Evolutionary conservation across 805 yeast species (phyloP), one percentile per base, ranked within the genome.

Genomic region (Candida easanensis): DNA sequence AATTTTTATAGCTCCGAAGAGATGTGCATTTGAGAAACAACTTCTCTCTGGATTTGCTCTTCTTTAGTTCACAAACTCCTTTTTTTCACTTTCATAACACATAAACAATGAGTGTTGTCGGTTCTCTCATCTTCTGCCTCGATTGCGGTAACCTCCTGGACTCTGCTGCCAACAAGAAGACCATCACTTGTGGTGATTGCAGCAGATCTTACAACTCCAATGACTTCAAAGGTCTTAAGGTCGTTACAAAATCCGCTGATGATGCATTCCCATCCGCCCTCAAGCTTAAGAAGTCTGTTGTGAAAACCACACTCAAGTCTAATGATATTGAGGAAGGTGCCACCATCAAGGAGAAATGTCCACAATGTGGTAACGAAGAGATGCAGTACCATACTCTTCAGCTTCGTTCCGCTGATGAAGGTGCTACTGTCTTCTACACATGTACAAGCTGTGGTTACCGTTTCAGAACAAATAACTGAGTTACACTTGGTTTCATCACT

Each of bases 331-430:
- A 83, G 47, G 97, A 89, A 48, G 99, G 98, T 50, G 99, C 99
- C 31, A 85, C 95, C 11, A 93, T 93, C 64, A 86, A 90, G 64
- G 99, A 93, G 65, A 90, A 86, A 61, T 93, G 99, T 74, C 98
- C 98, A n/a, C 81, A 90, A 66, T 93, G 99, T 78, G 97, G 96
- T 38, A 79, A 90, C 66, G 97, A 93, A 61, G 97, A 93, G 66
- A 95, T 95, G 99, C 90, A 83, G 63, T 93, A 91, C 64, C 98
- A 93, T 62, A 93, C 99, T 4, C 72, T 93, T 54, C 99, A 93
- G 68, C 76, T 93, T 56, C 82, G 99, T 69, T 86, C 96, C 42
- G 99, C 99, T 1, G 99, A 93, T 75, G 99, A 93, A 76, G 99
- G 99, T 76, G 96, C 99, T 22, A 93, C 99, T 9, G 98, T 93